Evolutionary conservation across 306 rosid genomes (phyloP).

Genomic region (Cicer arietinum): DNA sequence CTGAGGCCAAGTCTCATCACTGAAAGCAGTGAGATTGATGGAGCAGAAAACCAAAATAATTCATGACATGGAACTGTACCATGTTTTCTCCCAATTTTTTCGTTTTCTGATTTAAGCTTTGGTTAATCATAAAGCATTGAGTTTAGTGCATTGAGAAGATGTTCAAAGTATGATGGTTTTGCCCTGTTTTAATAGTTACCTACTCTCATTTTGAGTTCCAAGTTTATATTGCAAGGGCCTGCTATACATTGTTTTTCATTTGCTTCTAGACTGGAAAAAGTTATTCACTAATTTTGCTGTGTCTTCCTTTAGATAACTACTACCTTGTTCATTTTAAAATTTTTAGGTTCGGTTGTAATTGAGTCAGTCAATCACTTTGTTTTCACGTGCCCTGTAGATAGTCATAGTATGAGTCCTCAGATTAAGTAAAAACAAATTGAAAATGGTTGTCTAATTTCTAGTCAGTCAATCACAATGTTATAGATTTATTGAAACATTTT

Average conservation of each 20-base stretch:
- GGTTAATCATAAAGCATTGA: slow-evolving; percentile 44
- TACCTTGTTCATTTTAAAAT: slow-evolving; percentile 23
- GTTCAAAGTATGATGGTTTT: slow-evolving; percentile 31
- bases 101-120: slow-evolving; percentile 39
- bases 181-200: slow-evolving; percentile 39
- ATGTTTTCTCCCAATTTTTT: slow-evolving; percentile 43
- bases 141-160: slow-evolving; percentile 45
- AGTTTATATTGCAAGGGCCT: slow-evolving; percentile 38
- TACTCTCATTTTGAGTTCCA: slow-evolving; percentile 18
- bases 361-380: not conserved
- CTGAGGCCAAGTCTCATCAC: slow-evolving; percentile 59
- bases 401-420: not conserved
- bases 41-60: slow-evolving; percentile 62
- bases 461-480: not conserved
- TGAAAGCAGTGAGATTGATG: slow-evolving; percentile 54
- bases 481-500: not conserved
- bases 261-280: not conserved
- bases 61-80: slow-evolving; percentile 46
- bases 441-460: not conserved
- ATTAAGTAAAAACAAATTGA: not conserved
- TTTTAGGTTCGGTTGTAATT: slow-evolving; percentile 3
- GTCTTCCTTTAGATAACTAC: not conserved
- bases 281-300: not conserved
- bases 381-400: not conserved
- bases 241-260: not conserved